A percentile compares a stretch with the other conserved stretches of the same genome.
Conservation (phyloP, 2,329 filamentous ascomycete genomes). For the Botrytis fragariae region DNA sequence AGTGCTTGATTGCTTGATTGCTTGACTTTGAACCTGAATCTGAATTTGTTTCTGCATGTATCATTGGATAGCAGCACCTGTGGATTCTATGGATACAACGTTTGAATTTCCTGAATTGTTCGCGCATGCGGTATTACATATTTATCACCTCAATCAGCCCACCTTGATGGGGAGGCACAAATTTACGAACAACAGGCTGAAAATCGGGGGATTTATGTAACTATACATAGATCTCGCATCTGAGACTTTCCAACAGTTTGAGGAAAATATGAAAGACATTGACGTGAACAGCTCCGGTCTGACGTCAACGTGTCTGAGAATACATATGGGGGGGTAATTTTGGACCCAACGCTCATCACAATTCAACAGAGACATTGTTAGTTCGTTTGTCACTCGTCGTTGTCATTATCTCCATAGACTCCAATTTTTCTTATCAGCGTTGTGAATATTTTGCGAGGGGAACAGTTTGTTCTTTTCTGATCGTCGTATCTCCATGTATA, state of each 20-base stretch:
- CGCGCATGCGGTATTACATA: not conserved
- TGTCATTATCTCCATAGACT: not conserved
- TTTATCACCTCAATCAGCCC: not conserved
- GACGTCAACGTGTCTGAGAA: slow-evolving; percentile 9
- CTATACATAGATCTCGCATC: not conserved
- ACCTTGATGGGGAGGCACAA: not conserved
- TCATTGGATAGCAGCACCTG: not conserved
- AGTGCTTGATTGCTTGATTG: slow-evolving; percentile 11
- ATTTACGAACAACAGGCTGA: slow-evolving; percentile 12
- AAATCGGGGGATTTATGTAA: not conserved
- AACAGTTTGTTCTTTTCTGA: slow-evolving; percentile 2
- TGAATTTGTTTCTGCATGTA: not conserved
- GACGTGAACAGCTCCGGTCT: not conserved
- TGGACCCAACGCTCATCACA: slow-evolving; percentile 1
- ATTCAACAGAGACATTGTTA: slow-evolving; percentile 6
- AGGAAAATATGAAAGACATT: not conserved
- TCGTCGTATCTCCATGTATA: not conserved
- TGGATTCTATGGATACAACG: not conserved
- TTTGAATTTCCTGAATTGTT: not conserved
- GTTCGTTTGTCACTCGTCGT: not conserved
- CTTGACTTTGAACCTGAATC: not conserved
- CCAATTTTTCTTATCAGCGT: not conserved
- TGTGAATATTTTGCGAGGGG: not conserved
- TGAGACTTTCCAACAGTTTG: not conserved
- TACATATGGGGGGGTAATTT: not conserved